Percentiles rank a stretch among this genome's conserved stretches.
These are phyloP conservation scores for Syzygium grande DNA, from an alignment of 345 rosid genomes.

Conservation along the genomic window DNA sequence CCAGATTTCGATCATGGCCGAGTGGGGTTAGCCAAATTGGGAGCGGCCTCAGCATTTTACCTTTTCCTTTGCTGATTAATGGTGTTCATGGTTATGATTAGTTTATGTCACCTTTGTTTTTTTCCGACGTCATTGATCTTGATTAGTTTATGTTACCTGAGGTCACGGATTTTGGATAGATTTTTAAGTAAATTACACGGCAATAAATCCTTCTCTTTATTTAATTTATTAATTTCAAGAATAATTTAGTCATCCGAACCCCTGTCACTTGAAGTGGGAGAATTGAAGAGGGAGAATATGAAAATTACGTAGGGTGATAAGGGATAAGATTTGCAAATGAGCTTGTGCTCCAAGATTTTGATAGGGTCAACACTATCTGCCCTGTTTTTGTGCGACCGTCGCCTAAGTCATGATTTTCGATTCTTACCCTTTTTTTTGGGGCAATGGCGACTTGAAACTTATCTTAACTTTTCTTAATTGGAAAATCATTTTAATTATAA, in stretches of 20 bases:
- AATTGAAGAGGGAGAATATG: background rate
- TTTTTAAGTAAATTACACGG: background rate
- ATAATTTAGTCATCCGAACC: background rate
- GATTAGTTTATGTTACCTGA: background rate
- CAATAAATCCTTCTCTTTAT: background rate
- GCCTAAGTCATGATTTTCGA: background rate
- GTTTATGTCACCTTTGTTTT: background rate
- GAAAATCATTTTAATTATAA: background rate
- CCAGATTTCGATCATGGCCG: background rate
- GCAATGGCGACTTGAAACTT: background rate
- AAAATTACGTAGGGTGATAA: background rate
- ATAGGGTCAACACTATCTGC: background rate
- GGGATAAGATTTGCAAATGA: background rate
- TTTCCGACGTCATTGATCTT: too few species aligned
- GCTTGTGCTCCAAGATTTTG: background rate
- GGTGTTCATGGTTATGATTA: too few species aligned
- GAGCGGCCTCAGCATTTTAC: background rate
- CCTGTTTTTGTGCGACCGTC: background rate
- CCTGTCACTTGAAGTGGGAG: background rate
- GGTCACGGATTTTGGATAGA: background rate
- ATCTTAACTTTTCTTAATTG: background rate
- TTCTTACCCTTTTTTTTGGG: background rate
- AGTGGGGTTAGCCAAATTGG: background rate
- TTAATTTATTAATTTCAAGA: background rate
- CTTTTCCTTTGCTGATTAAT: background rate